Evolutionary conservation across 768 basidiomycete species (phyloP).

Genomic region (Lyophyllum atratum): DNA sequence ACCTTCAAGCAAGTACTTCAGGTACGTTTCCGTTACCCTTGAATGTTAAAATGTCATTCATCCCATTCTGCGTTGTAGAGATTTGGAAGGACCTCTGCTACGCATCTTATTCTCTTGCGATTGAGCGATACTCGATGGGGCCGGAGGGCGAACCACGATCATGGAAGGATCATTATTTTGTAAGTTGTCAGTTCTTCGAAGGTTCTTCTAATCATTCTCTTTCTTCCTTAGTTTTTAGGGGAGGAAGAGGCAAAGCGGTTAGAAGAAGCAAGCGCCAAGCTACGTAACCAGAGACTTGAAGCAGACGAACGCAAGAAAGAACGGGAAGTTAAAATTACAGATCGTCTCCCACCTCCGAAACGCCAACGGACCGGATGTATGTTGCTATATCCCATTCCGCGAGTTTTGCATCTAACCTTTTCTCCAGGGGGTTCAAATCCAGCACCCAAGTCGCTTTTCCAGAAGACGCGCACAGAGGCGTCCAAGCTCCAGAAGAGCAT

Average conservation of each 20-base stretch:
- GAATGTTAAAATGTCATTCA: constrained; percentile 6
- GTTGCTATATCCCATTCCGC: constrained; percentile 22
- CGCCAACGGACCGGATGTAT: constrained; percentile 59
- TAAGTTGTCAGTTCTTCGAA: constrained; percentile 33
- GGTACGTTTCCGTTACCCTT: constrained; percentile 35
- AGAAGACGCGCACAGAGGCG: constrained; percentile 74
- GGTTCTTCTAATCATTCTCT: constrained; percentile 13
- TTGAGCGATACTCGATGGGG: constrained; percentile 45
- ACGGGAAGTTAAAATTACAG: constrained; percentile 74
- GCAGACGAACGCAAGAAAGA: constrained; percentile 77
- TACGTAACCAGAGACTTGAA: constrained; percentile 68
- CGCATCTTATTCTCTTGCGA: constrained; percentile 56
- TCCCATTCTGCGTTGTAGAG: constrained; percentile 38
- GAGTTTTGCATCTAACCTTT: constrained; percentile 7
- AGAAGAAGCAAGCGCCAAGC: constrained; percentile 59
- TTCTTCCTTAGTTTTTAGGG: constrained; percentile 45
- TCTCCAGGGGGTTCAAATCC: constrained; percentile 36
- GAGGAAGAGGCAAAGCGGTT: constrained; percentile 64
- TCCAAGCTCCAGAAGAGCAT: constrained; percentile 66
- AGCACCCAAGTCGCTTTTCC: constrained; percentile 70
- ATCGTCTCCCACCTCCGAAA: constrained; percentile 66
- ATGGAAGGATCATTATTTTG: constrained; percentile 73
- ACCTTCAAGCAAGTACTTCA: constrained; percentile 55
- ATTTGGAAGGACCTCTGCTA: constrained; percentile 70
- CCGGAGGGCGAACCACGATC: constrained; percentile 50